A percentile compares a stretch with the other conserved stretches of the same genome.
Conservation (phyloP, 805 yeast genomes). For the Ogataea trehaloabstinens region DNA sequence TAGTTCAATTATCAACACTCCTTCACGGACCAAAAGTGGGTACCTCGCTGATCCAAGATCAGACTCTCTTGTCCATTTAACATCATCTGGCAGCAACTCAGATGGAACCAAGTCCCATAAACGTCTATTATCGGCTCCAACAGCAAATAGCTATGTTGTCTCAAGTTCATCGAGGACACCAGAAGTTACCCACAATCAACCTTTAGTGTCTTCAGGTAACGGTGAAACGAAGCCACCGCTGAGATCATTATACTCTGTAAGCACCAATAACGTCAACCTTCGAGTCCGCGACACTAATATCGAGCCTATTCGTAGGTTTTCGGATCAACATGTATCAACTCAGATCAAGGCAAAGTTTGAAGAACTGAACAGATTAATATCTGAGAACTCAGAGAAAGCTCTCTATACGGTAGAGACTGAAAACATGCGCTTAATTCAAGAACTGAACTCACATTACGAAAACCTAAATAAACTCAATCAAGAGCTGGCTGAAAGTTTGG, state of each 20-base stretch:
- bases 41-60: slow-evolving; percentile 5
- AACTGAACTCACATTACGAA: slow-evolving; percentile 24
- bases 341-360: slow-evolving; percentile 29
- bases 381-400: slow-evolving; percentile 23
- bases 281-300: slow-evolving; percentile 9
- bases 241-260: neutral
- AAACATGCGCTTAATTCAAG: slow-evolving; percentile 27
- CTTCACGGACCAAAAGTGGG: slow-evolving; percentile 2
- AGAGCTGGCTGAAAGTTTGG: slow-evolving; percentile 27
- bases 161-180: slow-evolving; percentile 4
- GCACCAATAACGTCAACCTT: neutral
- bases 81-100: slow-evolving; percentile 8
- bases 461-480: slow-evolving; percentile 28
- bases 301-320: slow-evolving; percentile 1
- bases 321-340: slow-evolving; percentile 16
- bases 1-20: slow-evolving; percentile 1
- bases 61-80: slow-evolving; percentile 9
- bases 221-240: neutral
- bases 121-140: slow-evolving; percentile 11
- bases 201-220: neutral
- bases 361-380: slow-evolving; percentile 25
- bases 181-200: neutral
- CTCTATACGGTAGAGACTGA: slow-evolving; percentile 27
- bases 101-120: slow-evolving; percentile 7
- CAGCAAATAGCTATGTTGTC: slow-evolving; percentile 3